A percentile compares a stretch with the other conserved stretches of the same genome.
These are phyloP conservation scores for Sporothrix luriei DNA, from an alignment of 2,329 filamentous ascomycete species.

Conservation along the genomic window DNA sequence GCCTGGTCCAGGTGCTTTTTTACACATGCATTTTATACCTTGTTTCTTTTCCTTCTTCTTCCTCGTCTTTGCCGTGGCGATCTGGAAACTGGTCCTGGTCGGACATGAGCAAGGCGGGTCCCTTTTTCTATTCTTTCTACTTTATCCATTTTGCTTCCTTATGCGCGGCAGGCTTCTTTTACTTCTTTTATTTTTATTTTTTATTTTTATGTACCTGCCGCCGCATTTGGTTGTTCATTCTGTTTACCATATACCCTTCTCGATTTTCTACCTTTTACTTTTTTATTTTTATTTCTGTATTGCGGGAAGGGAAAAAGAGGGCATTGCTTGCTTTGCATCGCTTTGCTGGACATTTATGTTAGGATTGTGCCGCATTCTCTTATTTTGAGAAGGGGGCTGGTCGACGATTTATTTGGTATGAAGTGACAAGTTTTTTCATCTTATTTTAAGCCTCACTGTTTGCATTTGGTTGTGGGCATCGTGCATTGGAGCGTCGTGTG, in stretches of 20 bases:
- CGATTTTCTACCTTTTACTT: conserved; percentile 19
- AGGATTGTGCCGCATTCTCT: not conserved
- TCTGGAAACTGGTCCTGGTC: conserved; percentile 6
- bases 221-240: conserved; percentile 1
- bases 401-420: conserved; percentile 25
- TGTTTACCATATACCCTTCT: conserved; percentile 26
- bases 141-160: conserved; percentile 15
- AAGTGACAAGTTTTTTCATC: conserved; percentile 18
- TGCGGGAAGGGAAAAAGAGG: conserved; percentile 17
- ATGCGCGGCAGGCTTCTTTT: conserved; percentile 1
- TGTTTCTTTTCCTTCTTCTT: conserved; percentile 16
- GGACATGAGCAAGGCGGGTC: too few relatives aligned
- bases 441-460: not conserved
- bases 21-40: conserved; percentile 23
- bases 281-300: conserved; percentile 12
- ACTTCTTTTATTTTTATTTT: not conserved
- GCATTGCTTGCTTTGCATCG: conserved; percentile 3
- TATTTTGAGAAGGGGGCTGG: not conserved
- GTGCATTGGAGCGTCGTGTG: not conserved
- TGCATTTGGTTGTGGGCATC: not conserved
- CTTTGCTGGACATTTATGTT: conserved; percentile 16
- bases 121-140: conserved; percentile 1
- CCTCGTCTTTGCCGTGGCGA: not conserved
- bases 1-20: conserved; percentile 29
- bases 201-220: conserved; percentile 16